A percentile compares a stretch with the other conserved stretches of the same genome.
phyloP scores from a whole-genome alignment of 2,329 filamentous ascomycete species.

The Sordariomycetes sp. region DNA sequence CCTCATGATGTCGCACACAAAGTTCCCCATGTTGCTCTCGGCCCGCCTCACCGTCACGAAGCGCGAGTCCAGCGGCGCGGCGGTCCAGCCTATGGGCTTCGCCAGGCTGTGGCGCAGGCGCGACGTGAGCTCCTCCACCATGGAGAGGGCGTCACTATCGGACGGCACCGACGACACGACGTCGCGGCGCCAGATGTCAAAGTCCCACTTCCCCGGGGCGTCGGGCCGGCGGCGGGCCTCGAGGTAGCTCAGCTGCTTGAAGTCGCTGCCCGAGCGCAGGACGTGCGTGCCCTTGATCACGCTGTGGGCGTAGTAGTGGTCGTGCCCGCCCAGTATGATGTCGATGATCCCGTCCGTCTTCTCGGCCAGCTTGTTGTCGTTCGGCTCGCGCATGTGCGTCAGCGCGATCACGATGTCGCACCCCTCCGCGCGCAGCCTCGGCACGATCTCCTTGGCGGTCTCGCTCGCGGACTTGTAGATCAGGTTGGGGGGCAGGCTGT shows the following conservation, averaged over 20 bases:
- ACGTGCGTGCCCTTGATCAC: constrained; percentile 73
- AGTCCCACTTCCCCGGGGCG: constrained; percentile 52
- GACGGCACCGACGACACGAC: constrained; percentile 53
- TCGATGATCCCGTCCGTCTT: constrained; percentile 67
- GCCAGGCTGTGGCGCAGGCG: constrained; percentile 67
- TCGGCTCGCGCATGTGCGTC: constrained; percentile 79
- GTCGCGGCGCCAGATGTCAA: constrained; percentile 67
- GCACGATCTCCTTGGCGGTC: constrained; percentile 66
- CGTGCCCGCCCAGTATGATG: constrained; percentile 79
- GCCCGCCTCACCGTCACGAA: constrained; percentile 69
- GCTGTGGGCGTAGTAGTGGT: constrained; percentile 77
- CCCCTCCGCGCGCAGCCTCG: constrained; percentile 61
- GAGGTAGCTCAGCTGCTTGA: constrained; percentile 85
- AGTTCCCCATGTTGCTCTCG: constrained; percentile 83
- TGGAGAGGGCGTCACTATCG: constrained; percentile 10
- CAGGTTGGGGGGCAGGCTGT: constrained; percentile 69
- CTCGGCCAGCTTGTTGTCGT: constrained; percentile 75
- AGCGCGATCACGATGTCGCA: constrained; percentile 76
- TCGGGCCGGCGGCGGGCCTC: constrained; percentile 47
- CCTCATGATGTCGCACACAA: constrained; percentile 85
- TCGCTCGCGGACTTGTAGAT: constrained; percentile 70
- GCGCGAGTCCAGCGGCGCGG: constrained; percentile 70
- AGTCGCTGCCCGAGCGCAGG: constrained; percentile 80
- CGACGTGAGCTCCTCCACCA: constrained; percentile 48
- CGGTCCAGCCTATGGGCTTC: constrained; percentile 75